Base-by-base conservation (phyloP, 2,329 filamentous ascomycete genomes). In the Lachnellula suecica region DNA sequence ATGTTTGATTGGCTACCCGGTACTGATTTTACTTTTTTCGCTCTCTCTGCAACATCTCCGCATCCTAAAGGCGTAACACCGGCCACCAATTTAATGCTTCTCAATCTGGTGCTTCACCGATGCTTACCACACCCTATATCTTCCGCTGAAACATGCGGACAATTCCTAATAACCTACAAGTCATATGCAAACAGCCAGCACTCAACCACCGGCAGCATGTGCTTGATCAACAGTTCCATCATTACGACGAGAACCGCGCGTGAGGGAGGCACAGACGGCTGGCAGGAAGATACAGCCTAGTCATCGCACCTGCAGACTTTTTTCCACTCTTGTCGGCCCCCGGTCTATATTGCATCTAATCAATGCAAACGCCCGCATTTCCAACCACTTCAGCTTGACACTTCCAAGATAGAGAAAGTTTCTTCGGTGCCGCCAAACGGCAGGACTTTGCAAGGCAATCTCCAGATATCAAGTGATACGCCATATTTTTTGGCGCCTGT, bases 51-150 rank as follows among this genome's bases (percentile, higher is more conserved):
- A 53, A 49, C 38, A 24, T 29, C 24, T 45, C 37, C 23, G 46
- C 37, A 19, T 41, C 31, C 37, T 43, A 29, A 46, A 34, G 20
- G 29, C 31, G 31, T 35, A 15, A 35, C 31, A 35, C 31, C 13
- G 48, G 52, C 41, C 54, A 60, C 54, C 49, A n/a, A 49, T 24
- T 37, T 48, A 51, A 53, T 56, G 41, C 51, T 52, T 56, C 53
- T 53, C 51, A 40, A 49, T 56, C 37, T 47, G 46, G 53, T 40
- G 47, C 44, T 50, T 56, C 52, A 59, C 57, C 55, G 52, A 57
- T 45, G 42, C 48, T 46, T 25, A 41, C 47, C 47, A 45, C 51
- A 20, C 37, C 44, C 43, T 44, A 19, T 43, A n/a, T 49, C 48
- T 41, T 24, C 34, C 34, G 31, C 51, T 38, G 44, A 47, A 49